These are phyloP conservation scores for Fusarium verrucosum DNA, from an alignment of 2,329 filamentous ascomycete species.

Conservation along the genomic window DNA sequence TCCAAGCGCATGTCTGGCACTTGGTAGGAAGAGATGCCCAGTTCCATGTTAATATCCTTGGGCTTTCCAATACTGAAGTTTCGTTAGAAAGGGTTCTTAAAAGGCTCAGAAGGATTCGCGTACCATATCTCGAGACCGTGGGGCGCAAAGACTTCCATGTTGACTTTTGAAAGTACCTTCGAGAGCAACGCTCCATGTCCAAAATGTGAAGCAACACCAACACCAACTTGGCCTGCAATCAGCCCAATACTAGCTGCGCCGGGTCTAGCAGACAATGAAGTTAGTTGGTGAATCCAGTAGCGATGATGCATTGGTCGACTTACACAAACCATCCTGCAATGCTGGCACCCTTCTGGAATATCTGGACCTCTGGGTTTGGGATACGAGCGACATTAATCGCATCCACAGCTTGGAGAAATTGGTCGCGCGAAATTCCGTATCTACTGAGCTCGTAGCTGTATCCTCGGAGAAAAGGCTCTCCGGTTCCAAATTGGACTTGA, in stretches of 20 bases:
- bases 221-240: not conserved
- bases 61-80: not conserved
- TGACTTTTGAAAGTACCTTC: not conserved
- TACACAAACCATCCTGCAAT: conserved; percentile 1
- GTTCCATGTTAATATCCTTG: not conserved
- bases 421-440: not conserved
- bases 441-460: not conserved
- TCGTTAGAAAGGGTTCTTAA: not conserved
- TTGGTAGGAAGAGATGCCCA: not conserved
- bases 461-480: not conserved
- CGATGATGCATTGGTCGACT: not conserved
- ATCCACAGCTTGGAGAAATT: not conserved
- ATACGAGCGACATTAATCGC: not conserved
- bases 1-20: not conserved
- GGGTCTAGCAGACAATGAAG: not conserved
- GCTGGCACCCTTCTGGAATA: not conserved
- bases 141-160: not conserved
- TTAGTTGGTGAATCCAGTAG: not conserved
- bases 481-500: not conserved
- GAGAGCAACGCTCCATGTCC: not conserved
- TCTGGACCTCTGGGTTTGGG: not conserved
- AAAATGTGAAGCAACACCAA: not conserved
- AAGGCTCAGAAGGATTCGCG: fast-evolving
- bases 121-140: not conserved
- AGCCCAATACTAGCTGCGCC: not conserved